Conservation (phyloP, 2,329 filamentous ascomycete genomes). For the Plenodomus biglobosus region DNA sequence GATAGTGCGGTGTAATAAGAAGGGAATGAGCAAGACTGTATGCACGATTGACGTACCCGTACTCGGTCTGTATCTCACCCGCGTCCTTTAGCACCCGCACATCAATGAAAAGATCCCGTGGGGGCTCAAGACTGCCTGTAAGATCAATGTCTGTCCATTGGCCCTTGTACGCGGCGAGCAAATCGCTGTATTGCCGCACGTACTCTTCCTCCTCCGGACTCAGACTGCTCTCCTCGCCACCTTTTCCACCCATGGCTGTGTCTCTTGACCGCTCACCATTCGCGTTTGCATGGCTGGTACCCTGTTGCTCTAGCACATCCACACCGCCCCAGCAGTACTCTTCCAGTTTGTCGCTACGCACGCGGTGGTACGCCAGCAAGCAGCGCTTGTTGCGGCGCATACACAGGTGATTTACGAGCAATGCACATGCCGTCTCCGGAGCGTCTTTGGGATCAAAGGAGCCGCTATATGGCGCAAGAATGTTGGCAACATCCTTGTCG, state of each 20-base stretch:
- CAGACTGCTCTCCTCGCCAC: slow-evolving; percentile 68
- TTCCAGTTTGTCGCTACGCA: slow-evolving; percentile 86
- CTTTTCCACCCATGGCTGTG: slow-evolving; percentile 47
- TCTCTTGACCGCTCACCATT: slow-evolving; percentile 44
- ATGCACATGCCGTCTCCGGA: slow-evolving; percentile 79
- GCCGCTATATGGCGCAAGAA: slow-evolving; percentile 80
- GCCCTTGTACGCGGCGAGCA: slow-evolving; percentile 94
- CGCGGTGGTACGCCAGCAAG: slow-evolving; percentile 88
- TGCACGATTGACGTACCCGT: slow-evolving; percentile 66
- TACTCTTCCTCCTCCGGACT: slow-evolving; percentile 98
- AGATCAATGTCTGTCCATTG: slow-evolving; percentile 98
- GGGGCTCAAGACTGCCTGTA: slow-evolving; percentile 89
- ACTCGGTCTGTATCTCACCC: slow-evolving; percentile 98
- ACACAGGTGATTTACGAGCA: slow-evolving; percentile 90
- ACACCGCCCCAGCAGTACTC: slow-evolving; percentile 89
- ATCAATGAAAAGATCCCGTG: slow-evolving; percentile 95
- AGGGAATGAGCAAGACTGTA: background rate
- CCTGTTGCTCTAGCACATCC: slow-evolving; percentile 71
- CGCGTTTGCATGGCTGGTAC: slow-evolving; percentile 13
- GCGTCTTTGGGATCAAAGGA: slow-evolving; percentile 83
- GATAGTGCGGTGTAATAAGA: background rate
- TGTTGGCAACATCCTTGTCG: slow-evolving; percentile 77
- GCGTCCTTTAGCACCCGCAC: slow-evolving; percentile 95
- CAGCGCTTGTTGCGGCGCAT: slow-evolving; percentile 97
- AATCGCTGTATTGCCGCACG: slow-evolving; percentile 84